Evolutionary conservation across 2,329 filamentous ascomycete species (phyloP).

Genomic region (Aspergillus melleus): DNA sequence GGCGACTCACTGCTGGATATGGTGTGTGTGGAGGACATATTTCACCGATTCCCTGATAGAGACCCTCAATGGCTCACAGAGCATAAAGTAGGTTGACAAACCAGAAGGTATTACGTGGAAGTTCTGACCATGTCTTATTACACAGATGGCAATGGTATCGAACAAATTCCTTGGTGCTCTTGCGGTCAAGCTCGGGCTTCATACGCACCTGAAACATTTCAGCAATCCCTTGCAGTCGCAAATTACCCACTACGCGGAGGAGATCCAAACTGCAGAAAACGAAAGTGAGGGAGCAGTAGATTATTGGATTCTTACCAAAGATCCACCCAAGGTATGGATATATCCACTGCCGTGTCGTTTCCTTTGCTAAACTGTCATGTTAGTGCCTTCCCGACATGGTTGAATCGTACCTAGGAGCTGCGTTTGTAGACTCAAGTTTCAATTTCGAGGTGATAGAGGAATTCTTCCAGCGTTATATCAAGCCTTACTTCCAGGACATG

Average conservation of each 20-base stretch:
- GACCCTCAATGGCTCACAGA: slow-evolving; percentile 97
- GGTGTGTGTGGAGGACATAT: slow-evolving; percentile 80
- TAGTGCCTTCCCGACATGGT: slow-evolving; percentile 77
- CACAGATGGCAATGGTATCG: slow-evolving; percentile 88
- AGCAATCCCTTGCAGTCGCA: slow-evolving; percentile 41
- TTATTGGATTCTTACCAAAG: slow-evolving; percentile 44
- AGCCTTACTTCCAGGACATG: slow-evolving; percentile 83
- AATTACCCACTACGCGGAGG: slow-evolving; percentile 51
- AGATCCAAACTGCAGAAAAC: slow-evolving; percentile 32
- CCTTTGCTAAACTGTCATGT: slow-evolving; percentile 1
- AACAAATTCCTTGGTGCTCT: slow-evolving; percentile 90
- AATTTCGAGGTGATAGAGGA: slow-evolving; percentile 69
- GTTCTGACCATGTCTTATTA: slow-evolving; percentile 12
- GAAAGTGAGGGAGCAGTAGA: slow-evolving; percentile 37
- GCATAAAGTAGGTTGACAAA: slow-evolving; percentile 64
- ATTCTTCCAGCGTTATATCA: slow-evolving; percentile 76
- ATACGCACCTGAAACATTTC: slow-evolving; percentile 65
- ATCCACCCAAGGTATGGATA: slow-evolving; percentile 43
- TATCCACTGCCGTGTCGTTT: not conserved
- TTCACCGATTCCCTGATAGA: slow-evolving; percentile 70
- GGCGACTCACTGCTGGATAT: slow-evolving; percentile 88
- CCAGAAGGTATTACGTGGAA: not conserved
- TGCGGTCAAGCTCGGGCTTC: slow-evolving; percentile 74
- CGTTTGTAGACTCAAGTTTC: slow-evolving; percentile 88
- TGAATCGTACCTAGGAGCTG: slow-evolving; percentile 83